phyloP scores from a whole-genome alignment of 495 filamentous ascomycete species.

The Chaetomidium leptoderma region DNA sequence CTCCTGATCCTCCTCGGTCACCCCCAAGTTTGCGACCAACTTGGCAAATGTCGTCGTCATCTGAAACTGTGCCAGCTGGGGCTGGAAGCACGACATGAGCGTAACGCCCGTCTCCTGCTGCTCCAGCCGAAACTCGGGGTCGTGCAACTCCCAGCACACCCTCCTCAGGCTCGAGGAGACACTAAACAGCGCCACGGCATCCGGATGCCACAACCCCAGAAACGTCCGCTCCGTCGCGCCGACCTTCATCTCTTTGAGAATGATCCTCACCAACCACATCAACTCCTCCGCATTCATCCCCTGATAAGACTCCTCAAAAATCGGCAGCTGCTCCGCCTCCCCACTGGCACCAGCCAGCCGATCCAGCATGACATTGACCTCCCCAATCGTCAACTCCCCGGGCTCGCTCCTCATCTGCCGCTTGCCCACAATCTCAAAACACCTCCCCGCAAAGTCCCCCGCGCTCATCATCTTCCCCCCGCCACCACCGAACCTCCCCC shows the following conservation, averaged over 20 bases:
- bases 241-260: constrained; percentile 96
- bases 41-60: constrained; percentile 75
- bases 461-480: constrained; percentile 69
- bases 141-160: constrained; percentile 92
- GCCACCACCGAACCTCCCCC: constrained; percentile 55
- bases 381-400: constrained; percentile 75
- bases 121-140: constrained; percentile 69
- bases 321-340: constrained; percentile 75
- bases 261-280: constrained; percentile 91
- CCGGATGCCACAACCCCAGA: constrained; percentile 87
- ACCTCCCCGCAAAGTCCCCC: constrained; percentile 87
- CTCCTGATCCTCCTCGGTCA: constrained; percentile 62
- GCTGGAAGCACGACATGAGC: constrained; percentile 96
- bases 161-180: constrained; percentile 84
- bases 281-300: constrained; percentile 91
- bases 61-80: constrained; percentile 93
- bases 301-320: constrained; percentile 78
- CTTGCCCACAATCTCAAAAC: constrained; percentile 80
- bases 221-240: constrained; percentile 93
- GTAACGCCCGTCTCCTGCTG: constrained; percentile 68
- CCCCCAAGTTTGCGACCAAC: constrained; percentile 68
- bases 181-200: constrained; percentile 84
- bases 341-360: constrained; percentile 66
- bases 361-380: constrained; percentile 87
- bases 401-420: constrained; percentile 68